Percentiles rank a stretch among this genome's conserved stretches.
These are phyloP conservation scores for Santalum album DNA, from an alignment of 164 flowering plant species.

Conservation along the genomic window DNA sequence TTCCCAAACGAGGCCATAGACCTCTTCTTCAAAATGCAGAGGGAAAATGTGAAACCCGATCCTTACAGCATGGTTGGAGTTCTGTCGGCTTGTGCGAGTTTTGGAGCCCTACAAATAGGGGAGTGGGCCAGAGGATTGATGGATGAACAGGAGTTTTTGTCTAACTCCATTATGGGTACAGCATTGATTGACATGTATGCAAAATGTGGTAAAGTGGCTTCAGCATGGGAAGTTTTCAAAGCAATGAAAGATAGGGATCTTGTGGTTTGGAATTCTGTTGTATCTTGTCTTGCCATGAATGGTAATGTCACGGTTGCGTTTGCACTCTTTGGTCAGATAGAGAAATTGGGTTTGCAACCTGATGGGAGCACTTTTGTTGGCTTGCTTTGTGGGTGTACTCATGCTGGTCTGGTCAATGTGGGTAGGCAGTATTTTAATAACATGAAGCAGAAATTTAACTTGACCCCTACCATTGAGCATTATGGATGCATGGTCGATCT, in stretches of 20 bases:
- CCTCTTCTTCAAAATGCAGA: no score
- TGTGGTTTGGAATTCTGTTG: constrained; percentile 24
- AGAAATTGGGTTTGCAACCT: constrained; percentile 23
- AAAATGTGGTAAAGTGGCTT: constrained; percentile 26
- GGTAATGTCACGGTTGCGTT: constrained; percentile 21
- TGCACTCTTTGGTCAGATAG: constrained; percentile 22
- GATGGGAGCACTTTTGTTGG: constrained; percentile 26
- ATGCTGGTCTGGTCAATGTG: constrained; percentile 27
- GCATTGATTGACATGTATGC: constrained; percentile 34
- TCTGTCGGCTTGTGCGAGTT: no score
- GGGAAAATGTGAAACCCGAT: no score
- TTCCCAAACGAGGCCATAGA: not conserved
- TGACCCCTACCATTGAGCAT: constrained; percentile 20
- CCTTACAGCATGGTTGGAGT: no score
- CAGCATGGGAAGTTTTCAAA: constrained; percentile 22
- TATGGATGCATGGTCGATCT: constrained; percentile 36
- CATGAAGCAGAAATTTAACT: not conserved
- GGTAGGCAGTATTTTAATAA: constrained; percentile 21
- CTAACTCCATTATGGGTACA: constrained; percentile 25
- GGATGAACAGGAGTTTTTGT: constrained; percentile 4
- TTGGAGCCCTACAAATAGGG: no score
- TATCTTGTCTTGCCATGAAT: constrained; percentile 26
- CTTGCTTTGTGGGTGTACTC: constrained; percentile 28
- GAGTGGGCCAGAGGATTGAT: no score
- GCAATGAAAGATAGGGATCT: constrained; percentile 22